A percentile compares a stretch with the other conserved stretches of the same genome.
These are phyloP conservation scores for Trametes hirsuta DNA, from an alignment of 1,284 basidiomycete genomes.

Conservation along the genomic window DNA sequence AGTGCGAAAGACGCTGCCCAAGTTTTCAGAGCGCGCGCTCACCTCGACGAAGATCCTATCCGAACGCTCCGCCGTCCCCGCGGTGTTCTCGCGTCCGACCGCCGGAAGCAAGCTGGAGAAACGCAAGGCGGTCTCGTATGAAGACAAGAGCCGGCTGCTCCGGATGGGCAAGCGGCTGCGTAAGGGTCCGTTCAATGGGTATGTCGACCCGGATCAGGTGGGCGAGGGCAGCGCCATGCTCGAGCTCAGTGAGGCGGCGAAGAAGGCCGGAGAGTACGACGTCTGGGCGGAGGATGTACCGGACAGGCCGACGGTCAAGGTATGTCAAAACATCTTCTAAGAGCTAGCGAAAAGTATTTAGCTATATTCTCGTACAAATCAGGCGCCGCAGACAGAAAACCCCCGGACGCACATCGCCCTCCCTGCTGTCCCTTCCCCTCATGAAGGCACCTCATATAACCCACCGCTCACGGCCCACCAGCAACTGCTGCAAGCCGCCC, in stretches of 20 bases:
- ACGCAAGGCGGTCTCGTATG: constrained; percentile 45
- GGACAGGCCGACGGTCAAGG: constrained; percentile 52
- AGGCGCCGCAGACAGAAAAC: constrained; percentile 54
- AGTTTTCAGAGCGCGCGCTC: constrained; percentile 58
- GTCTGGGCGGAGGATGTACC: constrained; percentile 57
- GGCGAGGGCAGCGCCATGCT: constrained; percentile 63
- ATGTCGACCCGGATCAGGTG: constrained; percentile 65
- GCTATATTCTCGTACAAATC: neutral
- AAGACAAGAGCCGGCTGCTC: constrained; percentile 77
- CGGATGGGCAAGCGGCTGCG: constrained; percentile 72
- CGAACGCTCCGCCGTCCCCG: constrained; percentile 85
- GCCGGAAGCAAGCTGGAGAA: constrained; percentile 38
- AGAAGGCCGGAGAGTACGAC: constrained; percentile 74
- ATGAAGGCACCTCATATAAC: constrained; percentile 94
- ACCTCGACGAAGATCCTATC: constrained; percentile 83
- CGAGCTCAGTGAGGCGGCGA: constrained; percentile 68
- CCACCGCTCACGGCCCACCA: constrained; percentile 81
- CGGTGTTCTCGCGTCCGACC: constrained; percentile 60
- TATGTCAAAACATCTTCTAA: constrained; percentile 30
- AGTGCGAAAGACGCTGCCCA: constrained; percentile 63
- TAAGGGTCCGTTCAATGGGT: constrained; percentile 71
- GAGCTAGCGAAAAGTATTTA: neutral
- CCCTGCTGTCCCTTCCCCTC: constrained; percentile 75
- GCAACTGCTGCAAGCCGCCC: constrained; percentile 73
- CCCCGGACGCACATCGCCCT: constrained; percentile 58